A percentile compares a stretch with the other conserved stretches of the same genome.
These are phyloP conservation scores for Amanita muscaria DNA, from an alignment of 768 basidiomycete genomes.

Conservation along the genomic window DNA sequence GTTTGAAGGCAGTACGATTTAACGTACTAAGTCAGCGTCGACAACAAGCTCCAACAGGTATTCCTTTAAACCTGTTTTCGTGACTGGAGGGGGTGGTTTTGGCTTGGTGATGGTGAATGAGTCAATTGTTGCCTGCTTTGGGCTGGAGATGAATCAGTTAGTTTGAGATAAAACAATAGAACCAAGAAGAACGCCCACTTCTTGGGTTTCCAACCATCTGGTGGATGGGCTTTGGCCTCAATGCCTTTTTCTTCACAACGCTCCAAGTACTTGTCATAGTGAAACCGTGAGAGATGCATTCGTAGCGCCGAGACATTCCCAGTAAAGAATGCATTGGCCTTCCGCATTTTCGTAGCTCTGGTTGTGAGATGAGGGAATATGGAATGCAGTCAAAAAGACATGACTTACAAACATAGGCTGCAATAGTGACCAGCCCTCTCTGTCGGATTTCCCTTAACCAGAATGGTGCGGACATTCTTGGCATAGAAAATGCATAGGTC, in stretches of 20 bases:
- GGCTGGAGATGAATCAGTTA: conserved; percentile 4
- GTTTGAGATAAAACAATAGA: too few relatives aligned
- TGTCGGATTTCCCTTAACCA: conserved; percentile 4
- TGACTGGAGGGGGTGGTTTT: conserved; percentile 1
- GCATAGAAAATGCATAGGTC: conserved; percentile 11
- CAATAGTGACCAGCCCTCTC: conserved; percentile 6
- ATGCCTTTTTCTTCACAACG: conserved; percentile 5
- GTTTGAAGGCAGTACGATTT: background rate
- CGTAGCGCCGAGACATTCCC: conserved; percentile 10
- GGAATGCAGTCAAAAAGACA: background rate
- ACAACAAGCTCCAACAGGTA: conserved; percentile 12
- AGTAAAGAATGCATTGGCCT: too few relatives aligned
- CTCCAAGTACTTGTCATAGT: conserved; percentile 7
- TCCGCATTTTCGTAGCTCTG: background rate
- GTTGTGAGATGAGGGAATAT: background rate
- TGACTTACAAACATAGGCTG: conserved; percentile 8
- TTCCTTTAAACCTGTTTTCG: conserved; percentile 11
- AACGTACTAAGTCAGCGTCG: conserved; percentile 12
- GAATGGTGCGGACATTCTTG: conserved; percentile 5
- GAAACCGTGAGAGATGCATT: too few relatives aligned
- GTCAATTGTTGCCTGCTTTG: background rate
- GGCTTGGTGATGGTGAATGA: background rate
- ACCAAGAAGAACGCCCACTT: too few relatives aligned
- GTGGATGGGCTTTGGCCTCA: conserved; percentile 7
- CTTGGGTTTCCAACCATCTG: conserved; percentile 1